These are phyloP conservation scores for Neopestalotiopsis sp. DNA, from an alignment of 2,329 filamentous ascomycete species.

Conservation along the genomic window DNA sequence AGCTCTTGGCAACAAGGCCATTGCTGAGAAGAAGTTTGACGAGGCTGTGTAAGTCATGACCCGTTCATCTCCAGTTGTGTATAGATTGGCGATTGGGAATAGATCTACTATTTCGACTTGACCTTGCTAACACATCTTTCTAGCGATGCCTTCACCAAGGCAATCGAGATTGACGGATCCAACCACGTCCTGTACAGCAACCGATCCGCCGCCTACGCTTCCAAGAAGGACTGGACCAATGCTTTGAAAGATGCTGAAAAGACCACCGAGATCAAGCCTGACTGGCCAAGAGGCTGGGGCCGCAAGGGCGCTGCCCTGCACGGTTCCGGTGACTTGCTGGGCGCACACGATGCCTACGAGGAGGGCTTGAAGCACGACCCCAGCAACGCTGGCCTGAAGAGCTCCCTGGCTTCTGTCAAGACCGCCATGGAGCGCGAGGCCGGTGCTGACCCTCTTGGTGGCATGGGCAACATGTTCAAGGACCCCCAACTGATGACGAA, in stretches of 20 bases:
- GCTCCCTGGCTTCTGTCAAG: constrained; percentile 82
- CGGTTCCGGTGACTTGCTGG: constrained; percentile 83
- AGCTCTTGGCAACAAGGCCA: constrained; percentile 97
- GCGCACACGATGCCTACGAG: constrained; percentile 88
- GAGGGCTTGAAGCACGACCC: constrained; percentile 93
- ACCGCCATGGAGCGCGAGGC: constrained; percentile 85
- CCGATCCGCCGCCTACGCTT: constrained; percentile 85
- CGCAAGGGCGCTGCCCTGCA: constrained; percentile 92
- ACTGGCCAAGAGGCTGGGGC: constrained; percentile 97
- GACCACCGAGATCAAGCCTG: constrained; percentile 91
- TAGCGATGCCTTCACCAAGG: constrained; percentile 93
- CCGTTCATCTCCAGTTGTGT: neutral
- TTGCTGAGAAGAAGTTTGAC: constrained; percentile 94
- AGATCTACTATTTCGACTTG: neutral
- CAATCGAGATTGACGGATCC: constrained; percentile 82
- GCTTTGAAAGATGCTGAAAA: constrained; percentile 91
- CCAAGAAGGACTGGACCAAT: constrained; percentile 84
- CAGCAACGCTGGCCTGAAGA: constrained; percentile 90
- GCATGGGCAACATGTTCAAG: constrained; percentile 91
- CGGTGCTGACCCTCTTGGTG: constrained; percentile 68
- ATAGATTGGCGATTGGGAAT: too few species aligned
- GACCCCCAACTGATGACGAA: constrained; percentile 91
- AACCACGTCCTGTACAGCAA: constrained; percentile 99
- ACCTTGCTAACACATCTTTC: constrained; percentile 6
- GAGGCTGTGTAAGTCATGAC: constrained; percentile 80